phyloP scores from a whole-genome alignment of 345 rosid genomes.

The Brassica carinata region DNA sequence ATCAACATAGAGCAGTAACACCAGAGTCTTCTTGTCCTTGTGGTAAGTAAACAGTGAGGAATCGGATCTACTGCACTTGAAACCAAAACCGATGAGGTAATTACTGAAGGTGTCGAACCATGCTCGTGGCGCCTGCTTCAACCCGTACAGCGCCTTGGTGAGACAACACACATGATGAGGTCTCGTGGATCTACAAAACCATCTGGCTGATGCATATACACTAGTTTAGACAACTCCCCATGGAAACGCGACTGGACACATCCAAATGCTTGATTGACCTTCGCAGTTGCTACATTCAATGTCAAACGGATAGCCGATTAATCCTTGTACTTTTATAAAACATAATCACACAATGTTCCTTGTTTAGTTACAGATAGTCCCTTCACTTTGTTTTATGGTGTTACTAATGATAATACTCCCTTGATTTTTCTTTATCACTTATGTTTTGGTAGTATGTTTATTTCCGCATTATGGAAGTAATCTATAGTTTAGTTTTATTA shows the following conservation, averaged over 20 bases:
- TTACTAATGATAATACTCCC: neutral
- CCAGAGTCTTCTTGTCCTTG: too few relatives aligned
- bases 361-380: neutral
- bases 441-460: neutral
- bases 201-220: too few relatives aligned
- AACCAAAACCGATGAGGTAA: too few relatives aligned
- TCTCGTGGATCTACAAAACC: too few relatives aligned
- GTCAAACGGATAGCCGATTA: neutral
- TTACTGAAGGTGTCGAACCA: neutral
- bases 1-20: too few relatives aligned
- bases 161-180: too few relatives aligned
- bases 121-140: neutral
- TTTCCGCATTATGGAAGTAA: neutral
- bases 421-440: neutral
- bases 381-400: neutral
- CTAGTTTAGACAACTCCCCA: too few relatives aligned
- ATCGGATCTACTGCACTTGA: too few relatives aligned
- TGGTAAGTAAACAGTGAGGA: too few relatives aligned
- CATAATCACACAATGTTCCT: neutral
- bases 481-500: neutral
- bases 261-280: neutral
- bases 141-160: neutral
- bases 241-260: too few relatives aligned
- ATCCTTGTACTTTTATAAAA: neutral
- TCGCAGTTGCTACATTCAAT: neutral